These are phyloP conservation scores for Ilyonectria destructans DNA, from an alignment of 2,329 filamentous ascomycete species.

Conservation along the genomic window DNA sequence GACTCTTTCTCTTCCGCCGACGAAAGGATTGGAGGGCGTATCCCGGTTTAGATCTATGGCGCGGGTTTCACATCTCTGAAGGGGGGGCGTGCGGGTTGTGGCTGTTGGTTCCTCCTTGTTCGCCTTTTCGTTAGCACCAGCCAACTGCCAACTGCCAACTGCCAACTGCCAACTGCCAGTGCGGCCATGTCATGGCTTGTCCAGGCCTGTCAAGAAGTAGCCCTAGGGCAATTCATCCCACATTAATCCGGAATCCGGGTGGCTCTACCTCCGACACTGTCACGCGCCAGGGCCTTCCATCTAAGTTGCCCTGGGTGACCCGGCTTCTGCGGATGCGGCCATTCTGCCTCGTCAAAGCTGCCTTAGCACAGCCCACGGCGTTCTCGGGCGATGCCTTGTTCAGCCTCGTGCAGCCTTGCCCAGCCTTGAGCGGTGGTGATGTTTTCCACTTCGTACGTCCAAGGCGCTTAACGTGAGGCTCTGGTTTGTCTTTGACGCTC, in stretches of 20 bases:
- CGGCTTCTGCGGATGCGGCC: conserved; percentile 2
- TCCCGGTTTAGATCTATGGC: conserved; percentile 40
- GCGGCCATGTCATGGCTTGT: background rate
- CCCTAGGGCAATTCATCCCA: conserved; percentile 22
- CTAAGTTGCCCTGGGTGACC: background rate
- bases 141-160: conserved; percentile 12
- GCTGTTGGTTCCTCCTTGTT: conserved; percentile 27
- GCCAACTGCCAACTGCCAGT: background rate
- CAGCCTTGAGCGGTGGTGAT: background rate
- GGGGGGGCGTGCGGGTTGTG: conserved; percentile 27
- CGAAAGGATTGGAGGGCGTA: conserved; percentile 36
- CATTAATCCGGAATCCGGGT: conserved; percentile 11
- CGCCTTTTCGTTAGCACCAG: background rate
- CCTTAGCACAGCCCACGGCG: conserved; percentile 2
- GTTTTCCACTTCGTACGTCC: conserved; percentile 10
- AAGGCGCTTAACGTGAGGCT: conserved; percentile 43
- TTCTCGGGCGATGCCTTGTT: conserved; percentile 33
- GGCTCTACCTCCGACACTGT: conserved; percentile 4
- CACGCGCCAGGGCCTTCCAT: background rate
- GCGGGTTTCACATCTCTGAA: conserved; percentile 38
- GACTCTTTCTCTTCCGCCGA: conserved; percentile 31
- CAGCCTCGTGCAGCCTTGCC: background rate
- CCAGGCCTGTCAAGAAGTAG: conserved; percentile 15
- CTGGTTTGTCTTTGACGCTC: conserved; percentile 47
- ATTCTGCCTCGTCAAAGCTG: background rate